phyloP scores from a whole-genome alignment of 768 basidiomycete genomes.

The Phanerochaete carnosa region DNA sequence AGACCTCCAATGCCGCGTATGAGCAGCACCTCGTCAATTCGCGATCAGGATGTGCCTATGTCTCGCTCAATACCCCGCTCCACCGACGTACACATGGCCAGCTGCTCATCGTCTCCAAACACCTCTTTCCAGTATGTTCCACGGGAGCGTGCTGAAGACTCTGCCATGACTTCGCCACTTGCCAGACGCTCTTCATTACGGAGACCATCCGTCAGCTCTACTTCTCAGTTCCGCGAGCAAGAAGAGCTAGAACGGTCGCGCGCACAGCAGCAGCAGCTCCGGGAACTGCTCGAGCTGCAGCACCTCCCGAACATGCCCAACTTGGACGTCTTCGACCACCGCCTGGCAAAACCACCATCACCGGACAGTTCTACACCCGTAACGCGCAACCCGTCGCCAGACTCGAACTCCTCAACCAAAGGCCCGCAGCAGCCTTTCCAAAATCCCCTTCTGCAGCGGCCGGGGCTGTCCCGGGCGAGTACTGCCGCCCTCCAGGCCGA shows the following conservation, averaged over 20 bases:
- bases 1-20: slow-evolving; percentile 15
- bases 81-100: slow-evolving; percentile 26
- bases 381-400: slow-evolving; percentile 16
- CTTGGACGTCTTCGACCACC: slow-evolving; percentile 2
- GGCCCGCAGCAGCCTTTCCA: slow-evolving; percentile 5
- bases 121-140: slow-evolving; percentile 10
- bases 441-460: slow-evolving; percentile 11
- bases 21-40: slow-evolving; percentile 18
- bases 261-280: slow-evolving; percentile 2
- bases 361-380: slow-evolving; percentile 13
- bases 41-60: slow-evolving; percentile 13
- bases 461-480: slow-evolving; percentile 12
- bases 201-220: not conserved
- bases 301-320: not conserved
- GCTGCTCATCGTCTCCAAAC: slow-evolving; percentile 24
- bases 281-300: not conserved
- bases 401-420: slow-evolving; percentile 8
- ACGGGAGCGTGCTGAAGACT: slow-evolving; percentile 10
- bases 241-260: not conserved
- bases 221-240: slow-evolving; percentile 8
- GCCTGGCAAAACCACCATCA: slow-evolving; percentile 1
- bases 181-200: not conserved
- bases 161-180: not conserved
- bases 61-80: slow-evolving; percentile 22
- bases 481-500: slow-evolving; percentile 15